A percentile compares a stretch with the other conserved stretches of the same genome.
phyloP scores from a whole-genome alignment of 2,329 filamentous ascomycete genomes.

The Lasiodiplodia hormozganensis region DNA sequence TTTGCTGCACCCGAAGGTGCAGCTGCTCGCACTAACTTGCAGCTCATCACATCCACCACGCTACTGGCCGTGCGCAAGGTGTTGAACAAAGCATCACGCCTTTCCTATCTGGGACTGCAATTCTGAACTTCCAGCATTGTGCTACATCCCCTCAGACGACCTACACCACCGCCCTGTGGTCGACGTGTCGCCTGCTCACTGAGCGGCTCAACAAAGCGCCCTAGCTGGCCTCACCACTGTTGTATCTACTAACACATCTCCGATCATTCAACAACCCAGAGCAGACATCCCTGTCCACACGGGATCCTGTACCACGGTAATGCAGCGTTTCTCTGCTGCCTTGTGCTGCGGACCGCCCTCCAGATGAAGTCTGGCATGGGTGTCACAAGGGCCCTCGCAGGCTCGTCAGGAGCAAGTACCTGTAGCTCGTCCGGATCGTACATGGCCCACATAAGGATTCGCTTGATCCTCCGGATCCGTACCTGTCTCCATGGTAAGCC shows the following conservation, averaged over 20 bases:
- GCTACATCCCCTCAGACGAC: not conserved
- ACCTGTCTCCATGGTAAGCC: not conserved
- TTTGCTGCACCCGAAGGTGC: not conserved
- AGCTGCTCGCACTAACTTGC: not conserved
- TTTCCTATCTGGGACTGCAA: not conserved
- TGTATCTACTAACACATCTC: not conserved
- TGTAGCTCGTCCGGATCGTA: not conserved
- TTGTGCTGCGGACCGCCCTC: not conserved
- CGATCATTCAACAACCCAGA: not conserved
- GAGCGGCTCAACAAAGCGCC: not conserved
- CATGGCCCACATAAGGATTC: not conserved
- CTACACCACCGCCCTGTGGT: not conserved
- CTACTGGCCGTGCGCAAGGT: not conserved
- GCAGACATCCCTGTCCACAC: not conserved
- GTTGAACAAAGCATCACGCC: not conserved
- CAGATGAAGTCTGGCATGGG: constrained; percentile 36
- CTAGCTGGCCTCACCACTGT: not conserved
- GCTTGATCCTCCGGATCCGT: not conserved
- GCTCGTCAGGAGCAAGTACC: not conserved
- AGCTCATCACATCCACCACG: not conserved
- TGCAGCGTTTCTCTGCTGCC: not conserved
- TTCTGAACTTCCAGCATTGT: not conserved
- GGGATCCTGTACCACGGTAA: not conserved
- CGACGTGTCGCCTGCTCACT: constrained; percentile 3
- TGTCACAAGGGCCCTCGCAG: not conserved